Evolutionary conservation across 2,329 filamentous ascomycete species (phyloP), one percentile per base, ranked within the genome.

Genomic region (Ascochyta lentis): DNA sequence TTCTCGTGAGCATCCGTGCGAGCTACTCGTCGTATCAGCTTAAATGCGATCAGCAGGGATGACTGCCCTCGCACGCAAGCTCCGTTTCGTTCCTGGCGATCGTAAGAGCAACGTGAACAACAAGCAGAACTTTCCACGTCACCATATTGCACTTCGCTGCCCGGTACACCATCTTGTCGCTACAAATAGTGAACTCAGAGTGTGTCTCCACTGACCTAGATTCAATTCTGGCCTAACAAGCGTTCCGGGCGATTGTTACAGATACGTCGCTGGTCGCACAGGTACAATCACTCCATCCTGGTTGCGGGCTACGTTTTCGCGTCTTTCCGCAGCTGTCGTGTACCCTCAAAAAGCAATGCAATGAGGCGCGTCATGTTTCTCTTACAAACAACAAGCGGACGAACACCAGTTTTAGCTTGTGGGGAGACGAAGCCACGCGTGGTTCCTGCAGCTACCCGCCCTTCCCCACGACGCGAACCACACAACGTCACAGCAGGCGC

Each of bases 21-120:
- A 40, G 56, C 55, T 39, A 31, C 49, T 56, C 56, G 57, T 40
- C 45, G 52, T 54, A 55, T 56, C 53, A 56, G 45, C 50, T 59
- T 49, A 38, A 59, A 37, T 58, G 53, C 45, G 66, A 69, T 69
- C 66, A 58, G 54, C 66, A 56, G 40, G 44, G 45, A 59, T 62
- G 55, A 64, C 49, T 61, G 61, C 54, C 60, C 41, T 24, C 46
- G 41, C 34, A 53, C 40, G 33, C 40, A 59, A 48, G 59, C 52
- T 59, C 41, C 54, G 52, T 46, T 35, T 47, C 29, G 56, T 58
- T 54, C 58, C 62, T 63, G 60, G 56, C 55, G 64, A 68, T 67
- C 65, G n/a, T 37, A 19, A 22, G 16, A 44, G 22, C 10, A 23
- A 16, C 12, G 12, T 44, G 27, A 23, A 33, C 19, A 29, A n/a